phyloP scores from a whole-genome alignment of 345 rosid genomes.

The Salix viminalis region DNA sequence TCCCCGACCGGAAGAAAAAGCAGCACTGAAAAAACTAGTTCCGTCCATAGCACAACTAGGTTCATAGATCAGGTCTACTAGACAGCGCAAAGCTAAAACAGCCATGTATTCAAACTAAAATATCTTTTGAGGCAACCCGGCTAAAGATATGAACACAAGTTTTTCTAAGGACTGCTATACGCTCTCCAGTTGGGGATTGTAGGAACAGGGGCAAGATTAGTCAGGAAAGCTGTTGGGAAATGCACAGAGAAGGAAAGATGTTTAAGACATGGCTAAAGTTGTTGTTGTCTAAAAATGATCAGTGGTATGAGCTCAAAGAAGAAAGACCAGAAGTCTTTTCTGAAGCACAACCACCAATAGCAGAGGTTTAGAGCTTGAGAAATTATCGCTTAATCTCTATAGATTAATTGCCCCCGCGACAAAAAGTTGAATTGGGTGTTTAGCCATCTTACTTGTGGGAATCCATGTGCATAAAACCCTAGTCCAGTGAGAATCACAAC shows the following conservation, averaged over 20 bases:
- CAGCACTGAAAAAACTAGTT: not conserved
- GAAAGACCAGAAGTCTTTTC: not conserved
- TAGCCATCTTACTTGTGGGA: slow-evolving; percentile 59
- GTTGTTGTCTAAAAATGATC: not conserved
- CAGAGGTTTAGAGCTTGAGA: not conserved
- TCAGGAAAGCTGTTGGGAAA: not conserved
- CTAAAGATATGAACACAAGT: not conserved
- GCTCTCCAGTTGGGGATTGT: not conserved
- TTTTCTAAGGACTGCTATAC: not conserved
- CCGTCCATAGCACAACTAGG: not conserved
- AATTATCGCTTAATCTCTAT: not conserved
- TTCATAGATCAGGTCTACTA: not conserved
- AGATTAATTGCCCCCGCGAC: not conserved
- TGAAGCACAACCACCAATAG: not conserved
- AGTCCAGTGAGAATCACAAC: slow-evolving; percentile 79
- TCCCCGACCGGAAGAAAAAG: not conserved
- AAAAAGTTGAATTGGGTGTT: not conserved
- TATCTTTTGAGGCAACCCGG: not conserved
- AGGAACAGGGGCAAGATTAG: not conserved
- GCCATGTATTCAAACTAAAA: not conserved
- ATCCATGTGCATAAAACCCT: slow-evolving; percentile 63
- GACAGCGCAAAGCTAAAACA: not conserved
- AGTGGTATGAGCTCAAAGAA: not conserved
- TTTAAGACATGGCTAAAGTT: not conserved
- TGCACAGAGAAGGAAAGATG: not conserved